These are phyloP conservation scores for Pseudoturritis turrita DNA, from an alignment of 345 rosid genomes.

Conservation along the genomic window DNA sequence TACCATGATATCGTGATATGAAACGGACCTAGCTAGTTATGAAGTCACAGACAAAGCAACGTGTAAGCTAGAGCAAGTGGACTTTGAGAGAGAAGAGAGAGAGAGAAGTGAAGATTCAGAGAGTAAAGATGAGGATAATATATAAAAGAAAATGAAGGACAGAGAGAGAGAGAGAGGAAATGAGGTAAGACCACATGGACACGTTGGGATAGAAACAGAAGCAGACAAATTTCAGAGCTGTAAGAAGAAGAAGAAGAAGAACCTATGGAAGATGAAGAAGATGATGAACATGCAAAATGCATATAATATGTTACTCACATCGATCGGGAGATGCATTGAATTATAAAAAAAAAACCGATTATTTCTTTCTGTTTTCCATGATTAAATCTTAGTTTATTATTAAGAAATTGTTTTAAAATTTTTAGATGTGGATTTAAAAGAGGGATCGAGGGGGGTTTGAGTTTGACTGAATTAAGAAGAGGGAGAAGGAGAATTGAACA, in stretches of 20 bases:
- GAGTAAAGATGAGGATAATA: constrained; percentile 10
- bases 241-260: constrained; percentile 26
- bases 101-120: constrained; percentile 15
- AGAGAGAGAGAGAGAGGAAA: neutral
- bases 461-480: constrained; percentile 31
- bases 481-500: constrained; percentile 4
- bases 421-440: constrained; percentile 17
- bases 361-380: neutral
- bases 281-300: constrained; percentile 24
- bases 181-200: constrained; percentile 32
- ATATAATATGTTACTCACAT: neutral
- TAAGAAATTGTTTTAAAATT: neutral
- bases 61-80: constrained; percentile 8
- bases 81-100: neutral
- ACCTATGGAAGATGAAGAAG: constrained; percentile 15
- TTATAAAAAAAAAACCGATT: neutral
- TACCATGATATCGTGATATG: constrained; percentile 10
- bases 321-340: constrained; percentile 10
- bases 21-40: neutral
- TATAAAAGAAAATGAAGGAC: neutral
- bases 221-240: constrained; percentile 30
- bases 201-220: constrained; percentile 28
- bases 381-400: neutral
- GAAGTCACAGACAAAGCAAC: constrained; percentile 6
- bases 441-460: constrained; percentile 12